Evolutionary conservation across 2,329 filamentous ascomycete species (phyloP), one percentile per base, ranked within the genome.

Genomic region (Plenodomus tracheiphilus): DNA sequence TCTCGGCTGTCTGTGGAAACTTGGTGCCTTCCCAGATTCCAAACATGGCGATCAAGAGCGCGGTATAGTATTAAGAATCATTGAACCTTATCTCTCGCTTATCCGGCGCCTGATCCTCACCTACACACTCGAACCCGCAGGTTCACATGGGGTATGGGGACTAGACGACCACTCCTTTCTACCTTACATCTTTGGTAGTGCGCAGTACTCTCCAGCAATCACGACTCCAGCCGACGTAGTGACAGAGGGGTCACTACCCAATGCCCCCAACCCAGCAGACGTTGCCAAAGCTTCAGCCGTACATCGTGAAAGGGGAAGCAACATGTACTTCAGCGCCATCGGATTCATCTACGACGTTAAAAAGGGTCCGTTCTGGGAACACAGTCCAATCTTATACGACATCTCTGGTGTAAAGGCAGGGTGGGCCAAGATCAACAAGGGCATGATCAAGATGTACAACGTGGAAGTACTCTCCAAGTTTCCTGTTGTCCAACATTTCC

Each of bases 361-460:
- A 70, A 92, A 81, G 54, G 94, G 94, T 0, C 93, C 94, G 0
- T 99, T 99, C 69, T 97, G 94, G 92, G 78, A 80, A 56, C 93
- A 99, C 70, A 96, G 91, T 58, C 93, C 93, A 0, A 93, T 96
- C 58, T 77, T 99, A 11, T 99, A 88, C 69, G 92, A 99, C 71
- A 91, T 99, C 36, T 96, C 91, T 0, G 94, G 94, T 10, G 88
- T 99, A 56, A 85, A 84, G 59, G 86, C 77, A 21, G 78, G 94
- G n/a, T 99, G 94, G 94, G 94, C 89, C 30, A 99, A 99, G 78
- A 96, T 99, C 66, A 97, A 99, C 74, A 80, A 80, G 61, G 94
- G 94, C 43, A 97, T 99, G 94, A 85, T 99, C 65, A 99, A 97
- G 75, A 99, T 99, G 94, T 99, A 93, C 76, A 91, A 95, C 59